Conservation (phyloP, 129 eudicot species). For the Saposhnikovia divaricata region DNA sequence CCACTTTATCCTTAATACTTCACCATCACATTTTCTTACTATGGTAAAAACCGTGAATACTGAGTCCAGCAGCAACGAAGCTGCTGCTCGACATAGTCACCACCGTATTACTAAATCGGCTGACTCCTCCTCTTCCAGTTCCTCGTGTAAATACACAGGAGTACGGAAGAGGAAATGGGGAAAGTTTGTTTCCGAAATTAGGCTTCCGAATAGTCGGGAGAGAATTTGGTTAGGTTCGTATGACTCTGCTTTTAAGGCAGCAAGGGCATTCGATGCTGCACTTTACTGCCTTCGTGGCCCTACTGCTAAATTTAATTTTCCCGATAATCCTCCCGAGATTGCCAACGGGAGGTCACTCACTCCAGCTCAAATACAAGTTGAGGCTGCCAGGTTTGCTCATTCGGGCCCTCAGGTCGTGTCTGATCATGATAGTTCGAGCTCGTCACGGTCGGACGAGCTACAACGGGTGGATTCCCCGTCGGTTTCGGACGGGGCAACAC, state of each 20-base stretch:
- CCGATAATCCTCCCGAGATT: neutral
- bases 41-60: neutral
- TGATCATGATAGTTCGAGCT: neutral
- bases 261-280: conserved; percentile 2
- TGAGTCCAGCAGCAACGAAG: neutral
- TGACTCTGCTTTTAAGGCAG: neutral
- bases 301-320: neutral
- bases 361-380: neutral
- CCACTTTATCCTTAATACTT: neutral
- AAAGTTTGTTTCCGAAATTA: neutral
- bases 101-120: neutral
- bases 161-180: conserved; percentile 1
- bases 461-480: neutral
- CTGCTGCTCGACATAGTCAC: neutral
- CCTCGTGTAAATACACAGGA: neutral
- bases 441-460: conserved; percentile 5
- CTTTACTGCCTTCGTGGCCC: conserved; percentile 1
- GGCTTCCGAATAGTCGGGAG: neutral
- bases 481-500: neutral
- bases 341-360: neutral
- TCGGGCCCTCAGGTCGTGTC: neutral
- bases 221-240: conserved; percentile 1
- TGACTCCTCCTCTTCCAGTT: neutral
- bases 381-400: neutral
- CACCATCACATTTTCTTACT: neutral